These are phyloP conservation scores for Plenodomus lindquistii DNA, from an alignment of 2,329 filamentous ascomycete species.

Conservation along the genomic window DNA sequence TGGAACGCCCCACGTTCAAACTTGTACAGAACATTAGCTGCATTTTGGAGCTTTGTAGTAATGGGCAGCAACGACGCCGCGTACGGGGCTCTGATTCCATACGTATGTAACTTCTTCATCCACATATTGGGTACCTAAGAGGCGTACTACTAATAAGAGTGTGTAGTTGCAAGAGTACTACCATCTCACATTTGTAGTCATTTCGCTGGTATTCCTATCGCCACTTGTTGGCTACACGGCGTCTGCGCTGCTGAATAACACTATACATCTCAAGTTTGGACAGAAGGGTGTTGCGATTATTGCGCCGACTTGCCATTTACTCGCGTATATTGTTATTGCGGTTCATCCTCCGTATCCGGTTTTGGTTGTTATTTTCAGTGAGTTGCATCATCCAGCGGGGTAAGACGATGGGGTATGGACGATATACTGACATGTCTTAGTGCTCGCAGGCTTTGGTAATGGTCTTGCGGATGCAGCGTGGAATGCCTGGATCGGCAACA, in stretches of 20 bases:
- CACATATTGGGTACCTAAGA: neutral
- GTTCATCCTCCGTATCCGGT: slow-evolving; percentile 72
- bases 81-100: slow-evolving; percentile 60
- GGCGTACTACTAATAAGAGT: neutral
- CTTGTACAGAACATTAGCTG: slow-evolving; percentile 60
- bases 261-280: slow-evolving; percentile 66
- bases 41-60: slow-evolving; percentile 65
- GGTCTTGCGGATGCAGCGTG: slow-evolving; percentile 67
- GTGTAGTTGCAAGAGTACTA: slow-evolving; percentile 67
- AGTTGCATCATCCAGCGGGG: neutral
- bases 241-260: slow-evolving; percentile 67
- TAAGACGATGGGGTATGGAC: neutral
- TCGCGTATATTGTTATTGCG: slow-evolving; percentile 67
- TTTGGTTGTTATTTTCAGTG: slow-evolving; percentile 63
- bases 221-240: slow-evolving; percentile 68
- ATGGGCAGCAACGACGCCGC: slow-evolving; percentile 72
- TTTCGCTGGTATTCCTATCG: slow-evolving; percentile 69
- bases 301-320: slow-evolving; percentile 64
- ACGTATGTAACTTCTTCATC: slow-evolving; percentile 39
- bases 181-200: slow-evolving; percentile 61
- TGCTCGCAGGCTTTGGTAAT: slow-evolving; percentile 71
- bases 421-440: neutral
- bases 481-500: slow-evolving; percentile 67
- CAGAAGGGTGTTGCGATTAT: slow-evolving; percentile 73
- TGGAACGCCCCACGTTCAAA: slow-evolving; percentile 69